phyloP scores from a whole-genome alignment of 805 yeast genomes.

The Lachancea dasiensis region DNA sequence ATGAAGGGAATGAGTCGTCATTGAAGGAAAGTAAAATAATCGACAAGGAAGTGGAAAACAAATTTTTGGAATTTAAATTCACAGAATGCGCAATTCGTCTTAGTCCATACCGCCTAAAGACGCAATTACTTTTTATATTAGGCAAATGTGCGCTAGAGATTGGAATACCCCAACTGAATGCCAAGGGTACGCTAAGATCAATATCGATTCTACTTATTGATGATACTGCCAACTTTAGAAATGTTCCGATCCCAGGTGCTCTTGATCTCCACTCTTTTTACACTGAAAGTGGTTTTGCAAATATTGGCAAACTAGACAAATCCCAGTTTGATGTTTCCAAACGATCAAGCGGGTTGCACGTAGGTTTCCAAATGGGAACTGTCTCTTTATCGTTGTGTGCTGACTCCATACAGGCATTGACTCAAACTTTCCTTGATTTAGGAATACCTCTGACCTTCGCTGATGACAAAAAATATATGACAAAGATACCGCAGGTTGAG shows the following conservation, averaged over 20 bases:
- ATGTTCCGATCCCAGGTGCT: conserved; percentile 15
- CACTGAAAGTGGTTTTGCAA: conserved; percentile 25
- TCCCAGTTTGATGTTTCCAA: conserved; percentile 1
- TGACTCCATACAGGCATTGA: conserved; percentile 70
- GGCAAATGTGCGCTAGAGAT: conserved; percentile 44
- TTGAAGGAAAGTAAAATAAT: too few species aligned
- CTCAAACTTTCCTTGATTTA: conserved; percentile 64
- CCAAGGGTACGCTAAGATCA: conserved; percentile 27
- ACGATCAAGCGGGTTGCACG: conserved; percentile 32
- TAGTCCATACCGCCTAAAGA: conserved; percentile 59
- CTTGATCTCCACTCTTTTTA: conserved; percentile 16
- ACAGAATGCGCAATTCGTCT: conserved; percentile 56
- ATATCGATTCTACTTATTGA: conserved; percentile 47
- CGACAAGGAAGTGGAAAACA: not conserved
- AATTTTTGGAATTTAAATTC: conserved; percentile 21
- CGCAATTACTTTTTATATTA: conserved; percentile 43
- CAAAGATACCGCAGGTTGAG: conserved; percentile 31
- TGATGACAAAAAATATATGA: conserved; percentile 53
- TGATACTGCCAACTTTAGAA: conserved; percentile 39
- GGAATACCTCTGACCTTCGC: conserved; percentile 59
- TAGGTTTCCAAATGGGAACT: conserved; percentile 45
- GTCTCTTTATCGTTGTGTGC: conserved; percentile 61
- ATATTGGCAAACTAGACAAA: conserved; percentile 20
- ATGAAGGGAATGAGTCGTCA: too few species aligned
- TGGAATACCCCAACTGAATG: conserved; percentile 22